phyloP scores from a whole-genome alignment of 2,329 filamentous ascomycete genomes.

The Phyllosticta citribraziliensis region DNA sequence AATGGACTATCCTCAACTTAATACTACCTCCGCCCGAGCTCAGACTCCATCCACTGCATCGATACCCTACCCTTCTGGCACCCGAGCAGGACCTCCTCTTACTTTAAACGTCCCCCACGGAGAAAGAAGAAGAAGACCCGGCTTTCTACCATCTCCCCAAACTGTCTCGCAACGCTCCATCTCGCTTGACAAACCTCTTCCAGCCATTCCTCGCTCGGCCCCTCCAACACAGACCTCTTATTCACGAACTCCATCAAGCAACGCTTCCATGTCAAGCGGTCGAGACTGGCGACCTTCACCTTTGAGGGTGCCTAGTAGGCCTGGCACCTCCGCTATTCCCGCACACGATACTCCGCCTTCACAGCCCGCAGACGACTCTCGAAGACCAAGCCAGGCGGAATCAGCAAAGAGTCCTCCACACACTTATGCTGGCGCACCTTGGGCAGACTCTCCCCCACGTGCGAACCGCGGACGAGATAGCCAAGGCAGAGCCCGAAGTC shows the following conservation, averaged over 20 bases:
- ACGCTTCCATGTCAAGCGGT: background rate
- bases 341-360: background rate
- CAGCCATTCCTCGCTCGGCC: constrained; percentile 1
- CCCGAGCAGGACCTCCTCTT: background rate
- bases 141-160: background rate
- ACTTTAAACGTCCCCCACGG: background rate
- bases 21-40: background rate
- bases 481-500: background rate
- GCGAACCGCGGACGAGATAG: background rate
- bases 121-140: background rate
- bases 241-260: background rate
- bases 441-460: background rate
- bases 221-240: constrained; percentile 2
- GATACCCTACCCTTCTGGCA: background rate
- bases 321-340: background rate
- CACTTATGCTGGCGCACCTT: constrained; percentile 4
- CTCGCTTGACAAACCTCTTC: background rate
- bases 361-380: background rate
- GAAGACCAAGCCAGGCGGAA: background rate
- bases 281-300: background rate
- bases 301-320: background rate
- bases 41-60: background rate
- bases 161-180: background rate
- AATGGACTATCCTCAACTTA: constrained; percentile 1
- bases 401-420: background rate